Conservation (phyloP, 2,329 filamentous ascomycete genomes). For the Trichoderma aggressivum region DNA sequence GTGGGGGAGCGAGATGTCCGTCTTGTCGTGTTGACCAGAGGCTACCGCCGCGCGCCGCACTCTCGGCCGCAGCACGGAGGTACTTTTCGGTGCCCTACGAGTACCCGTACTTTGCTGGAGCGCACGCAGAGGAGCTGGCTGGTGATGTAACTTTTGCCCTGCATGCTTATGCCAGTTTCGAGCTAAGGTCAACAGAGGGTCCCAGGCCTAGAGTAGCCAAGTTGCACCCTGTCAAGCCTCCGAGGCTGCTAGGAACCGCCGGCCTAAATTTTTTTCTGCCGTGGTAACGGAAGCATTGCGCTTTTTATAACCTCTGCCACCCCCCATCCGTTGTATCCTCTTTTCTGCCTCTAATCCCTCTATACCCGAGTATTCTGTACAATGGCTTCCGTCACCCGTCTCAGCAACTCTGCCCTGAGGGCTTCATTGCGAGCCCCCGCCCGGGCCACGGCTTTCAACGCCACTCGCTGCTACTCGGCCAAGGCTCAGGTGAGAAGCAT, state of each 20-base stretch:
- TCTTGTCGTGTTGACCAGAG: background rate
- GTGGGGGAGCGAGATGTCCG: constrained; percentile 1
- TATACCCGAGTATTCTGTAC: constrained; percentile 28
- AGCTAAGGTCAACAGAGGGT: constrained; percentile 4
- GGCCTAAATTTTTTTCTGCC: constrained; percentile 27
- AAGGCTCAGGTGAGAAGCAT: constrained; percentile 71
- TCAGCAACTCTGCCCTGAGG: constrained; percentile 79
- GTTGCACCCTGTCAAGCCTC: constrained; percentile 5
- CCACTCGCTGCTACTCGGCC: constrained; percentile 85
- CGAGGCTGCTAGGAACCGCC: constrained; percentile 20
- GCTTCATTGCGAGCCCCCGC: constrained; percentile 66
- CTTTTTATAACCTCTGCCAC: constrained; percentile 36
- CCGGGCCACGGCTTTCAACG: constrained; percentile 72
- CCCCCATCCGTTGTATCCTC: constrained; percentile 28
- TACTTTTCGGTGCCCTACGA: constrained; percentile 1
- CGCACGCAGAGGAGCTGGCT: background rate
- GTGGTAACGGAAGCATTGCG: constrained; percentile 27
- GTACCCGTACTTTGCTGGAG: background rate
- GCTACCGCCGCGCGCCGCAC: background rate
- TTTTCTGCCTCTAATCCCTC: constrained; percentile 17
- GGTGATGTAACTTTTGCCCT: constrained; percentile 14
- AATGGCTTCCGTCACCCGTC: constrained; percentile 82
- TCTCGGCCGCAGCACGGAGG: background rate
- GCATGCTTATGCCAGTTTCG: constrained; percentile 3
- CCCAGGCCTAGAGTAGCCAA: background rate